phyloP scores from a whole-genome alignment of 1,284 basidiomycete genomes.

The Trametes hirsuta region DNA sequence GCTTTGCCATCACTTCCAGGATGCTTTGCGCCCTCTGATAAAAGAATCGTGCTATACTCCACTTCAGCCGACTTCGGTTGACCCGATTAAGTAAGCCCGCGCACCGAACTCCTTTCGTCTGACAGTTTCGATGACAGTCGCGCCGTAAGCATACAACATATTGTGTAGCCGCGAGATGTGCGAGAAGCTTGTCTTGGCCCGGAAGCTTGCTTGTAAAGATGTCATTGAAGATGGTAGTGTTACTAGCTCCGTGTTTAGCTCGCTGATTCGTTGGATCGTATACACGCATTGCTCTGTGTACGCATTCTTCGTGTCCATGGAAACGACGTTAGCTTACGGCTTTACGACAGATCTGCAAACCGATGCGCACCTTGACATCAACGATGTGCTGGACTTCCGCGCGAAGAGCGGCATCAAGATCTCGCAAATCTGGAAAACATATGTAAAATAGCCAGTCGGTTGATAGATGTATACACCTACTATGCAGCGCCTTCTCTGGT shows the following conservation, averaged over 20 bases:
- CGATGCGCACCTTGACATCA: constrained; percentile 55
- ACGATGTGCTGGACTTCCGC: constrained; percentile 60
- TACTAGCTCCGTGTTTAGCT: constrained; percentile 76
- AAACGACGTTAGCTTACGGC: neutral
- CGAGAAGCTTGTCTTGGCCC: constrained; percentile 82
- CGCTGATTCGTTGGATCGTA: constrained; percentile 71
- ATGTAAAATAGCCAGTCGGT: neutral
- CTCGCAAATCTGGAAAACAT: constrained; percentile 56
- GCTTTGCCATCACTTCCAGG: constrained; percentile 80
- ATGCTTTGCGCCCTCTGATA: constrained; percentile 78
- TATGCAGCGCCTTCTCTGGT: constrained; percentile 57
- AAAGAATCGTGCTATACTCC: constrained; percentile 66
- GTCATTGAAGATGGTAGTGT: constrained; percentile 66
- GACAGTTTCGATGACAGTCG: constrained; percentile 90
- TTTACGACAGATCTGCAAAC: neutral
- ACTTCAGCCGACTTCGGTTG: neutral
- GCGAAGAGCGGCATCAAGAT: constrained; percentile 62
- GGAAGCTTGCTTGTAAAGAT: constrained; percentile 69
- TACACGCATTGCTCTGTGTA: constrained; percentile 74
- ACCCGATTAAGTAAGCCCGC: constrained; percentile 25
- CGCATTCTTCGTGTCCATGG: constrained; percentile 56
- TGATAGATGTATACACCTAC: constrained; percentile 37
- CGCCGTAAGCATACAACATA: constrained; percentile 92
- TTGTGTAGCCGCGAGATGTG: constrained; percentile 89
- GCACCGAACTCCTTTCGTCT: constrained; percentile 86